Percentiles rank a stretch among this genome's conserved stretches.
Evolutionary conservation across 1,139 yeast genomes (phyloP).

Genomic region (Suhomyces bokatorum): DNA sequence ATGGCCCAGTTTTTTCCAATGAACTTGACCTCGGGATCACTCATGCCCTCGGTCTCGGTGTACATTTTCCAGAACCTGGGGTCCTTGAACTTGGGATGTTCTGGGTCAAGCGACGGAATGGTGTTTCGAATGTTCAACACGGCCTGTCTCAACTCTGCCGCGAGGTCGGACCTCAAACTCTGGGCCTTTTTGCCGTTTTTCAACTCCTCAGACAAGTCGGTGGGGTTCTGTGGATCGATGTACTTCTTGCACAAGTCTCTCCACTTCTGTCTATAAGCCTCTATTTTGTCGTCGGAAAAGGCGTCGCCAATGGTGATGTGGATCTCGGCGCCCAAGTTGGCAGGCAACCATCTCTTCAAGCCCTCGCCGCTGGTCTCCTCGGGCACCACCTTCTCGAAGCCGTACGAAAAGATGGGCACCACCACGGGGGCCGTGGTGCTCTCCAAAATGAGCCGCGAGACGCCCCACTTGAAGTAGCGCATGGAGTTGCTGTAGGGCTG

Average conservation of each 20-base stretch:
- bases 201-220: constrained; percentile 62
- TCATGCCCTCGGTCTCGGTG: constrained; percentile 62
- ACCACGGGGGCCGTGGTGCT: constrained; percentile 81
- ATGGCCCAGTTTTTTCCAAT: constrained; percentile 82
- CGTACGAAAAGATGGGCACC: constrained; percentile 84
- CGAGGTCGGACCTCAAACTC: constrained; percentile 64
- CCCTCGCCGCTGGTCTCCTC: constrained; percentile 64
- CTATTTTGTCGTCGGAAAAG: constrained; percentile 61
- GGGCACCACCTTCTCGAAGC: constrained; percentile 86
- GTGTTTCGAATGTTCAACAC: constrained; percentile 59
- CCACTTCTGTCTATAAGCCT: constrained; percentile 68
- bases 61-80: constrained; percentile 73
- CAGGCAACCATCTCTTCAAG: constrained; percentile 59
- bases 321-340: constrained; percentile 66
- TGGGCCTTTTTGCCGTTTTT: constrained; percentile 64
- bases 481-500: constrained; percentile 80
- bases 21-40: constrained; percentile 67
- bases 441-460: constrained; percentile 78
- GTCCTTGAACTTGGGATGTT: constrained; percentile 57
- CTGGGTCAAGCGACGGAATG: constrained; percentile 50
- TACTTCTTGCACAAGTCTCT: constrained; percentile 55
- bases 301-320: constrained; percentile 74
- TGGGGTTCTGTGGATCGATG: constrained; percentile 49
- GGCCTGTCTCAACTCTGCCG: constrained; percentile 63
- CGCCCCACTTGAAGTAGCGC: constrained; percentile 97